Base-by-base conservation (phyloP, 208 protist genomes). In the Porcisia deanei region DNA sequence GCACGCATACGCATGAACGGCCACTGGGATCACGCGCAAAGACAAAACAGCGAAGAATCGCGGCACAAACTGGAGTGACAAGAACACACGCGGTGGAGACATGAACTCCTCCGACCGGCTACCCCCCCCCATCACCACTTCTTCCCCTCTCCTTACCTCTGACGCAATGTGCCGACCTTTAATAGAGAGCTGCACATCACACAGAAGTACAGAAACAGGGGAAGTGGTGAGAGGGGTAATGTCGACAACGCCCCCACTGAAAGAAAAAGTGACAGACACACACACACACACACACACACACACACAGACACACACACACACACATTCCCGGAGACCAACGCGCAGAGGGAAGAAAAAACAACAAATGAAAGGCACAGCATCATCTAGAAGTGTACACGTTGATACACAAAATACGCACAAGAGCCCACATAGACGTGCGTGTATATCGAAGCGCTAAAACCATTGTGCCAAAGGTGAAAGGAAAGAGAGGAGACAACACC, bases 341-440 rank as follows among this genome's bases (percentile, higher is more conserved):
- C 30, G 30, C 30, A 10, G 39, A 25, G 73, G 16, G 47, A 52
- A 58, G 52, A 25, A 67, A 34, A 49, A 37, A 22, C 16, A 49
- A 43, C 30, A 14, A 39, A 49, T n/a, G 57, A 34, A n/a, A 52
- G 63, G 45, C 45, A 59, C 47, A 72, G 41, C 59, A 54, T 82
- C 22, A 69, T 37, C 75, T 64, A 30, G 30, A 30, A 30, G 30
- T 30, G 30, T 30, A 30, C 30, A 30, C 30, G 30, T 30, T 30
- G 30, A 30, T 30, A 30, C 30, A 30, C 30, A 30, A 30, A 30
- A 52, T 12, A 52, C 47, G 10, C 10, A 82, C 64, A 71, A 41
- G 69, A 61, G 39, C 55, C 9, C 16, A 66, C 16, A 25, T 16
- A 14, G 10, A 37, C 39, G 43, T n/a, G n/a, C 39, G 0, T 52